These are phyloP conservation scores for Arthrinium puccinioides DNA, from an alignment of 2,329 filamentous ascomycete species.

Conservation along the genomic window DNA sequence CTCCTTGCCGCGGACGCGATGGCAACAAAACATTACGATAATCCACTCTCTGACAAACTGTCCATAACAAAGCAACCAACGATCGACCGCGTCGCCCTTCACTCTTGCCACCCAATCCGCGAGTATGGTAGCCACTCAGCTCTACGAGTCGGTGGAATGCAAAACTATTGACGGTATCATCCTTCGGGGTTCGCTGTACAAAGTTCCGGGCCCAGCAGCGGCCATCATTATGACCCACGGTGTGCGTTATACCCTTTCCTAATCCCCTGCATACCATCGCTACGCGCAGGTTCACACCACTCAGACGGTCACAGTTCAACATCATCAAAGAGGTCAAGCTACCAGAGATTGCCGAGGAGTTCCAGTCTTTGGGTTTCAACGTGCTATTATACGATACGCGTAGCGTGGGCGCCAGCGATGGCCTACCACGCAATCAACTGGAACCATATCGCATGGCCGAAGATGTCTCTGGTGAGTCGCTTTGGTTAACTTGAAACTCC, in stretches of 20 bases:
- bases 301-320: slow-evolving; percentile 18
- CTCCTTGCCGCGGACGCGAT: no score
- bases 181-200: slow-evolving; percentile 12
- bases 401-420: slow-evolving; percentile 14
- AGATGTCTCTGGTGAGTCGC: slow-evolving; percentile 10
- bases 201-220: slow-evolving; percentile 4
- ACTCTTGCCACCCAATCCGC: no score
- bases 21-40: no score
- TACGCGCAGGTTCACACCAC: no score
- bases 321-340: slow-evolving; percentile 18
- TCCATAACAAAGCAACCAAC: no score
- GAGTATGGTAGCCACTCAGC: no score
- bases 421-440: slow-evolving; percentile 13
- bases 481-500: no score
- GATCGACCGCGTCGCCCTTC: no score
- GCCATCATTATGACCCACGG: slow-evolving; percentile 17
- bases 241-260: no score
- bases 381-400: slow-evolving; percentile 17
- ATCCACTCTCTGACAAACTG: no score
- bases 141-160: slow-evolving; percentile 8
- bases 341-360: slow-evolving; percentile 11
- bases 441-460: slow-evolving; percentile 11
- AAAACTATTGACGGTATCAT: slow-evolving; percentile 15
- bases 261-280: no score
- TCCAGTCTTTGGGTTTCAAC: slow-evolving; percentile 12